These are phyloP conservation scores for Jamesozyma rosinii DNA, from an alignment of 805 yeast genomes.

Conservation along the genomic window DNA sequence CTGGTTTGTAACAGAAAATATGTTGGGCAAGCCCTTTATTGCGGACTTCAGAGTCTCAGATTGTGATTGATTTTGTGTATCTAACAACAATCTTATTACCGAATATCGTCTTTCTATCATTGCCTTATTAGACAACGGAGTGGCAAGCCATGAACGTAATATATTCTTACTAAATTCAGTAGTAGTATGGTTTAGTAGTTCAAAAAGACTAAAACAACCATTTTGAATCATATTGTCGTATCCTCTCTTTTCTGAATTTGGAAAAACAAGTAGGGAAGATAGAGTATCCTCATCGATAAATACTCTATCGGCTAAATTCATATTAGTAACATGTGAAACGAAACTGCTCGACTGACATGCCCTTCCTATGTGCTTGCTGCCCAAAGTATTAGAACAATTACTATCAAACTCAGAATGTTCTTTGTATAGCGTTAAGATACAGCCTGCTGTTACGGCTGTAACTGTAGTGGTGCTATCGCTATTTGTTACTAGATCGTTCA, in stretches of 20 bases:
- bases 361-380: background rate
- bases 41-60: conserved; percentile 15
- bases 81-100: conserved; percentile 21
- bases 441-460: conserved; percentile 9
- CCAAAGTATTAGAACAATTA: background rate
- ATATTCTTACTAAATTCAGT: conserved; percentile 27
- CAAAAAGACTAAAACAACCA: conserved; percentile 17
- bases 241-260: conserved; percentile 8
- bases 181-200: conserved; percentile 16
- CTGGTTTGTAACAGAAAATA: conserved; percentile 15
- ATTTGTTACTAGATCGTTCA: conserved; percentile 5
- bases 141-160: conserved; percentile 29
- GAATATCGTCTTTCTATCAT: conserved; percentile 27
- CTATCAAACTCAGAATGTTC: background rate
- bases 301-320: conserved; percentile 11
- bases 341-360: no score
- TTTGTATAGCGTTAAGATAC: conserved; percentile 5
- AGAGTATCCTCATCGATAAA: conserved; percentile 23
- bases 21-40: conserved; percentile 27
- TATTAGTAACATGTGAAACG: background rate
- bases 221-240: conserved; percentile 9
- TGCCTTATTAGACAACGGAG: conserved; percentile 28
- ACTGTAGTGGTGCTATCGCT: conserved; percentile 1
- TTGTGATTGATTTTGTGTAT: conserved; percentile 12
- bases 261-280: conserved; percentile 20